Evolutionary conservation across 2,329 filamentous ascomycete species (phyloP).

Genomic region (Calonectria ilicicola): DNA sequence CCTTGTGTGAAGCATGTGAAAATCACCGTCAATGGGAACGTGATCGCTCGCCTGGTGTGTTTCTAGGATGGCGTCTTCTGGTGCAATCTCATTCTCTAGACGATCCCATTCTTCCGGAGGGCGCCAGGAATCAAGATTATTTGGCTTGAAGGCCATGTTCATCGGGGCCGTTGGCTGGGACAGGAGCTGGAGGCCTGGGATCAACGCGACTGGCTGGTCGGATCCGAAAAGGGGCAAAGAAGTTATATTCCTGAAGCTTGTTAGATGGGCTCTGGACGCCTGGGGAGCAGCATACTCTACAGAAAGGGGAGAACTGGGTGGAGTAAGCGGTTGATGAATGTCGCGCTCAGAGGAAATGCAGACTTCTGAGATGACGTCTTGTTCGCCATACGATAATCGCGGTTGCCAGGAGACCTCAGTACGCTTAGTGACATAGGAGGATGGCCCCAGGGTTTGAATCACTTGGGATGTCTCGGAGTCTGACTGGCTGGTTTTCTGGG

Average conservation of each 20-base stretch:
- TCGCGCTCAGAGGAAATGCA: conserved; percentile 34
- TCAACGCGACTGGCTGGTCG: conserved; percentile 29
- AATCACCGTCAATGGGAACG: not conserved
- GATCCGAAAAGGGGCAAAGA: conserved; percentile 25
- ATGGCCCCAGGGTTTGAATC: conserved; percentile 24
- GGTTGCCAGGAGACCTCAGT: conserved; percentile 23
- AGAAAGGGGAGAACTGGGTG: not conserved
- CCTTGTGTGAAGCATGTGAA: conserved; percentile 26
- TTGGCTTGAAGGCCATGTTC: conserved; percentile 44
- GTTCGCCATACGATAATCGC: conserved; percentile 13
- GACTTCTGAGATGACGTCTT: conserved; percentile 30
- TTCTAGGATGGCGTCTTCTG: too few relatives aligned
- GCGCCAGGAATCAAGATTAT: conserved; percentile 58
- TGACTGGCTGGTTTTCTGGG: not conserved
- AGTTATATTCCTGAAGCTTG: conserved; percentile 22
- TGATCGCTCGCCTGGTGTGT: not conserved
- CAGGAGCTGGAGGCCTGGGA: conserved; percentile 18
- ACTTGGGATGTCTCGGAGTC: conserved; percentile 17
- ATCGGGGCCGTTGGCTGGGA: conserved; percentile 21
- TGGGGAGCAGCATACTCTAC: not conserved
- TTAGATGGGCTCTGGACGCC: not conserved
- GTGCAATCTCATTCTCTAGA: not conserved
- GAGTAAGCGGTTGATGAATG: conserved; percentile 28
- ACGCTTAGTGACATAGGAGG: conserved; percentile 28
- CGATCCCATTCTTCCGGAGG: conserved; percentile 58